phyloP scores from a whole-genome alignment of 2,329 filamentous ascomycete genomes.

The Neophaeococcomyces aloes region DNA sequence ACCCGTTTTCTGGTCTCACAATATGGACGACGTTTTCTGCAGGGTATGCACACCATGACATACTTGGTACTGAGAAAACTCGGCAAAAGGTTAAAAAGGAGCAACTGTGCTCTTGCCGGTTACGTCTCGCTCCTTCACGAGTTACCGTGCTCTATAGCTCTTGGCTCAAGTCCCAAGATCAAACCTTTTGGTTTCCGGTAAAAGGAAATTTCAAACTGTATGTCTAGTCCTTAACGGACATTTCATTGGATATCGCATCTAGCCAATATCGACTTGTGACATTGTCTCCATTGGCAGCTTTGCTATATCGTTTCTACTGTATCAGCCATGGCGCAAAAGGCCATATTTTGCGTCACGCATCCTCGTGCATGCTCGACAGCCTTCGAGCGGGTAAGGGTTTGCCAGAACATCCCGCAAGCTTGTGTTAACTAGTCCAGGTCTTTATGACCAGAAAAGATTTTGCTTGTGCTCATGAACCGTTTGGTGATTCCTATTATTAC shows the following conservation, averaged over 20 bases:
- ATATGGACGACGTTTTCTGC: too few species aligned
- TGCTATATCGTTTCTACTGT: neutral
- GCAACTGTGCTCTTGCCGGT: neutral
- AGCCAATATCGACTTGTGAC: conserved; percentile 8
- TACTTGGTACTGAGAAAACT: too few species aligned
- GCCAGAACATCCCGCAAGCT: conserved; percentile 5
- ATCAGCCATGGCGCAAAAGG: conserved; percentile 38
- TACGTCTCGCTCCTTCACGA: neutral
- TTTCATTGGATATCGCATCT: conserved; percentile 1
- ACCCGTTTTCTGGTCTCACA: too few species aligned
- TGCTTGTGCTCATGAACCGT: conserved; percentile 84
- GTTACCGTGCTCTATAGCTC: neutral
- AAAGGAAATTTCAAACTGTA: conserved; percentile 4
- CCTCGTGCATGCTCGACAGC: conserved; percentile 92
- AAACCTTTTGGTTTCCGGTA: conserved; percentile 4
- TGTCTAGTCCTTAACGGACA: conserved; percentile 1
- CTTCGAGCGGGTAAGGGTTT: conserved; percentile 68
- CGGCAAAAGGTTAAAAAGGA: too few species aligned
- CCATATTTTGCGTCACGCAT: conserved; percentile 88
- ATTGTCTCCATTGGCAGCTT: conserved; percentile 7
- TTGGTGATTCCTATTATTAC: conserved; percentile 90
- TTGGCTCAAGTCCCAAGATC: neutral
- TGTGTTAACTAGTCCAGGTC: conserved; percentile 46
- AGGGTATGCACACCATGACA: too few species aligned
- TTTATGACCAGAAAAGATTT: conserved; percentile 90